Evolutionary conservation across 2,329 filamentous ascomycete genomes (phyloP).

Genomic region (Colletotrichum orchidophilum): DNA sequence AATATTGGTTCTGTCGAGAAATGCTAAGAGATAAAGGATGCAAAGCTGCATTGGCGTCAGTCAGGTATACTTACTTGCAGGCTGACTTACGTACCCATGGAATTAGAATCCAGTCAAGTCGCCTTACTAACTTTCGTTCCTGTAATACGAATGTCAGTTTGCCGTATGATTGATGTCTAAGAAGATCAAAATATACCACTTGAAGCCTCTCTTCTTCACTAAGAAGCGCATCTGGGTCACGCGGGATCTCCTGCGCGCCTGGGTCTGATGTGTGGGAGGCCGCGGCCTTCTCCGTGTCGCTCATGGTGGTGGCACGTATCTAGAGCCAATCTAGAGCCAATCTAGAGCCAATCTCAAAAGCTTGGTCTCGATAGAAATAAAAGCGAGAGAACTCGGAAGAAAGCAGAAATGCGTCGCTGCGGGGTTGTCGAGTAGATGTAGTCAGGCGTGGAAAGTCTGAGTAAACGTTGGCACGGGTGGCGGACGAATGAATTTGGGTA

Average conservation of each 20-base stretch:
- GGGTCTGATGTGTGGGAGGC: neutral
- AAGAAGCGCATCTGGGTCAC: neutral
- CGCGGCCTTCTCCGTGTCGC: neutral
- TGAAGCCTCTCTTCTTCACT: neutral
- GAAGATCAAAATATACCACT: neutral
- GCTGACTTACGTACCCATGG: neutral
- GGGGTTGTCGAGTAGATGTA: neutral
- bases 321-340: too few species aligned
- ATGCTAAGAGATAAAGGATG: constrained; percentile 70
- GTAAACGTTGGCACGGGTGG: neutral
- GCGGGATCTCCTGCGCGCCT: neutral
- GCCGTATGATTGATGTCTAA: neutral
- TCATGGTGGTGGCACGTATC: neutral
- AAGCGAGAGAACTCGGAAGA: neutral
- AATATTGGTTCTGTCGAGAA: constrained; percentile 63
- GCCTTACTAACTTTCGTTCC: constrained; percentile 2
- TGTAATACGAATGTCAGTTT: neutral
- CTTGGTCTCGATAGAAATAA: neutral
- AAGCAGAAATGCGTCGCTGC: neutral
- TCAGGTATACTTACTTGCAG: too few species aligned
- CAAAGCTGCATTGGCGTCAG: constrained; percentile 1
- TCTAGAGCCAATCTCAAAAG: too few species aligned
- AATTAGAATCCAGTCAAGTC: constrained; percentile 13
- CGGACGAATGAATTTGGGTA: neutral
- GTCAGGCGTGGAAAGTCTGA: neutral